These are phyloP conservation scores for Corylus americana DNA, from an alignment of 306 rosid species.

Conservation along the genomic window DNA sequence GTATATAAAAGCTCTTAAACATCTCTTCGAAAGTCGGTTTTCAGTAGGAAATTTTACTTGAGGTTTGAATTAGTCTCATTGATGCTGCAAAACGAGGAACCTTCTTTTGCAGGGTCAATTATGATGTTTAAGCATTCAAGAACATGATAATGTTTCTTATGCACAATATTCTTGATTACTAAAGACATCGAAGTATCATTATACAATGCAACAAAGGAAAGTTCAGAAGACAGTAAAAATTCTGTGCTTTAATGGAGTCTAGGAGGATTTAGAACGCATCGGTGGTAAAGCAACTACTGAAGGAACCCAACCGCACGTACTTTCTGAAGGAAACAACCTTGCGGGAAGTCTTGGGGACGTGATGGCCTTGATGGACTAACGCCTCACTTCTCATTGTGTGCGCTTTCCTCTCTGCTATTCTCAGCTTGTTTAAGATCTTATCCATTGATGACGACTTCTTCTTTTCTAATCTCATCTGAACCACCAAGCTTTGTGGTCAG, in stretches of 20 bases:
- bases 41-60: too few relatives aligned
- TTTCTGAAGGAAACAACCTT: slow-evolving; percentile 19
- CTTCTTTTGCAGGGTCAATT: background rate
- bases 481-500: slow-evolving; percentile 31
- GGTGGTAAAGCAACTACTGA: slow-evolving; percentile 33
- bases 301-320: slow-evolving; percentile 24
- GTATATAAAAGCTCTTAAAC: too few relatives aligned
- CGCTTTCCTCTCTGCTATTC: slow-evolving; percentile 70
- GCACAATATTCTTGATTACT: background rate
- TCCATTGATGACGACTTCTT: slow-evolving; percentile 79
- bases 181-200: background rate
- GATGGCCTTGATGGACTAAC: slow-evolving; percentile 24
- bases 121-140: background rate
- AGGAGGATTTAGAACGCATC: slow-evolving; percentile 25
- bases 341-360: slow-evolving; percentile 14
- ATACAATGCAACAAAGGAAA: background rate
- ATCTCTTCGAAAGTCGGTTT: too few relatives aligned
- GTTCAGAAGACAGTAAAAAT: background rate
- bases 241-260: background rate
- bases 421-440: slow-evolving; percentile 71
- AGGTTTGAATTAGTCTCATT: background rate
- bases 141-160: background rate
- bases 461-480: slow-evolving; percentile 87
- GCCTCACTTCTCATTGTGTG: slow-evolving; percentile 62
- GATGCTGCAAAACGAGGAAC: background rate